phyloP scores from a whole-genome alignment of 345 rosid genomes.

The Rubroshorea leprosula region DNA sequence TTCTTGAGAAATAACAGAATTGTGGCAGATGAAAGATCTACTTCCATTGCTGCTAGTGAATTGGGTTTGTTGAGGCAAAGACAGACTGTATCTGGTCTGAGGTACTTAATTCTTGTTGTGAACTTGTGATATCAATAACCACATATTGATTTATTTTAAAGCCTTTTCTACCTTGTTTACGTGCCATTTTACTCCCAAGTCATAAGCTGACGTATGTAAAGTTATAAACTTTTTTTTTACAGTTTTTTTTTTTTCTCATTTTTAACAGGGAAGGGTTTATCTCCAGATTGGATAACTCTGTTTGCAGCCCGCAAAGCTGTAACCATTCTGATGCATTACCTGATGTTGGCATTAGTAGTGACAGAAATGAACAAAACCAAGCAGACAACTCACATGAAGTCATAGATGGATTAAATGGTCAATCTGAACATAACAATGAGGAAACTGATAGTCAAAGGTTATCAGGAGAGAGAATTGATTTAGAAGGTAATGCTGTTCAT shows the following conservation, averaged over 20 bases:
- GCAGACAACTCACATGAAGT: conserved; percentile 25
- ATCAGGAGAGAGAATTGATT: conserved; percentile 31
- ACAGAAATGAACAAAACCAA: conserved; percentile 39
- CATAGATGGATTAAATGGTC: conserved; percentile 29
- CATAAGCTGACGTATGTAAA: not conserved
- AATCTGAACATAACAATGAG: conserved; percentile 26
- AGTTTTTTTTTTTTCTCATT: not conserved
- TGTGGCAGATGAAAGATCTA: conserved; percentile 44
- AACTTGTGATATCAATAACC: no score
- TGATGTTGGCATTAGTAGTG: conserved; percentile 35
- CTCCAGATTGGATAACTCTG: conserved; percentile 65
- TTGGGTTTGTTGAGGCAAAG: conserved; percentile 84
- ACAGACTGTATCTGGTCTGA: conserved; percentile 86
- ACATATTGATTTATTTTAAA: no score
- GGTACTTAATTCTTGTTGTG: conserved; percentile 39
- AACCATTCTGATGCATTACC: conserved; percentile 57
- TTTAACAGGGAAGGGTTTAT: conserved; percentile 75
- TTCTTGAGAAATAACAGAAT: conserved; percentile 78
- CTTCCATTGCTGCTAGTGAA: conserved; percentile 71
- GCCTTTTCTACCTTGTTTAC: conserved; percentile 1
- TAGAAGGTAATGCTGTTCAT: conserved; percentile 25
- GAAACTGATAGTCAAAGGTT: conserved; percentile 29
- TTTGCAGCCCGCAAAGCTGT: conserved; percentile 47
- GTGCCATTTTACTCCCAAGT: no score
- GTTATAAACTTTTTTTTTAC: not conserved